Conservation (phyloP, 1,284 basidiomycete genomes). For the Irpex rosettiformis region DNA sequence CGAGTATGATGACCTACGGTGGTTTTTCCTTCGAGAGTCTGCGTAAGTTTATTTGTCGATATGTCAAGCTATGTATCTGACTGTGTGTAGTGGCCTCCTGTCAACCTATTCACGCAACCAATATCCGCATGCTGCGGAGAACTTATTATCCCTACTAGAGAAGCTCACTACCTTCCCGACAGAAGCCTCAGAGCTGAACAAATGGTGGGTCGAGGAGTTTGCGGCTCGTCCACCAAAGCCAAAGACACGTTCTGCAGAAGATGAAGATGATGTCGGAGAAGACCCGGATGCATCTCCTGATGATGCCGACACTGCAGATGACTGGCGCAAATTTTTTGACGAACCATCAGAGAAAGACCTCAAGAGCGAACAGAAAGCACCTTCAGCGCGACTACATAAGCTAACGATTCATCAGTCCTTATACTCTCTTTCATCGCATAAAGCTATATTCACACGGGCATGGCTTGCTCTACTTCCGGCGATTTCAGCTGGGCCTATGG, state of each 20-base stretch:
- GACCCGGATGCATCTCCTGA: slow-evolving; percentile 34
- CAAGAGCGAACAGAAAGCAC: slow-evolving; percentile 31
- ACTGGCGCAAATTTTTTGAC: slow-evolving; percentile 76
- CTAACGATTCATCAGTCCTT: slow-evolving; percentile 74
- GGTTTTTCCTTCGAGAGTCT: slow-evolving; percentile 89
- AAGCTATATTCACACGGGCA: slow-evolving; percentile 72
- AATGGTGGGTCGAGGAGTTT: slow-evolving; percentile 84
- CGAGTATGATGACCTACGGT: slow-evolving; percentile 87
- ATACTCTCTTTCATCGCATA: slow-evolving; percentile 70
- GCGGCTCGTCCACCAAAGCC: slow-evolving; percentile 54
- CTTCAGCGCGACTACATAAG: slow-evolving; percentile 49
- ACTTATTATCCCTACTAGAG: slow-evolving; percentile 77
- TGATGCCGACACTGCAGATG: slow-evolving; percentile 60
- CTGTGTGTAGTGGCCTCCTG: slow-evolving; percentile 21
- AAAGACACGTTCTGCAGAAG: slow-evolving; percentile 37
- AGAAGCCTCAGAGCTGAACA: slow-evolving; percentile 69
- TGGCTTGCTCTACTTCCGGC: slow-evolving; percentile 75
- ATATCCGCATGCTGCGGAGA: slow-evolving; percentile 46
- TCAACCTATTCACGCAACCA: slow-evolving; percentile 26
- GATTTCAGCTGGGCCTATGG: slow-evolving; percentile 38
- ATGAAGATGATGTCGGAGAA: slow-evolving; percentile 31
- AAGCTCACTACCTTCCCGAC: slow-evolving; percentile 83
- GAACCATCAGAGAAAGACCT: slow-evolving; percentile 43
- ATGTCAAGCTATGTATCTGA: slow-evolving; percentile 7
- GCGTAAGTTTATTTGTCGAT: slow-evolving; percentile 44